phyloP scores from a whole-genome alignment of 2,329 filamentous ascomycete species.

The Thelonectria blattea region DNA sequence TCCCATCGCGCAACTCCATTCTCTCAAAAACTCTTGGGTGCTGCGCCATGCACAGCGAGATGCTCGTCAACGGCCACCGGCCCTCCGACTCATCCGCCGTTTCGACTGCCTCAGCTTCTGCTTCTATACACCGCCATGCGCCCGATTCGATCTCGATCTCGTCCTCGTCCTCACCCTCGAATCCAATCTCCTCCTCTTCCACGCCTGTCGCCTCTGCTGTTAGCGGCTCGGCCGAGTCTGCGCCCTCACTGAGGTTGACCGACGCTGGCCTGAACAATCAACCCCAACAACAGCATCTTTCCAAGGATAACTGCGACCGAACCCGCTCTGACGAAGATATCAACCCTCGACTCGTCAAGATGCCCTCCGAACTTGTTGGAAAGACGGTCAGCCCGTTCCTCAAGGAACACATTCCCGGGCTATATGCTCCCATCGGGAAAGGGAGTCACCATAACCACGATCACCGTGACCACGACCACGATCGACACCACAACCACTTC shows the following conservation, averaged over 20 bases:
- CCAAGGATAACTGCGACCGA: conserved; percentile 57
- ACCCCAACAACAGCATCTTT: conserved; percentile 37
- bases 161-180: background rate
- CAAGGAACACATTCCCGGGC: conserved; percentile 84
- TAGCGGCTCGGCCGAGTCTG: conserved; percentile 13
- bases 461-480: background rate
- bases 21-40: conserved; percentile 26
- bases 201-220: conserved; percentile 20
- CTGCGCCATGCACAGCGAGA: conserved; percentile 36
- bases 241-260: conserved; percentile 23
- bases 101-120: conserved; percentile 25
- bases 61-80: conserved; percentile 37
- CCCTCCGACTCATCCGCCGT: conserved; percentile 27
- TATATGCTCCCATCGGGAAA: conserved; percentile 82
- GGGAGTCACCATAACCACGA: conserved; percentile 42
- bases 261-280: conserved; percentile 21
- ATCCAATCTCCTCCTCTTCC: conserved; percentile 15
- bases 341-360: conserved; percentile 58
- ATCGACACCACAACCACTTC: conserved; percentile 13
- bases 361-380: conserved; percentile 71
- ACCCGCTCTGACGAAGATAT: conserved; percentile 57
- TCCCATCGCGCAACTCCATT: conserved; percentile 38
- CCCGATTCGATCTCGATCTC: conserved; percentile 15
- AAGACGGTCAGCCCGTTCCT: conserved; percentile 88
- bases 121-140: conserved; percentile 35